These are phyloP conservation scores for Kluyveromyces starmeri DNA, from an alignment of 805 yeast species.

Conservation along the genomic window DNA sequence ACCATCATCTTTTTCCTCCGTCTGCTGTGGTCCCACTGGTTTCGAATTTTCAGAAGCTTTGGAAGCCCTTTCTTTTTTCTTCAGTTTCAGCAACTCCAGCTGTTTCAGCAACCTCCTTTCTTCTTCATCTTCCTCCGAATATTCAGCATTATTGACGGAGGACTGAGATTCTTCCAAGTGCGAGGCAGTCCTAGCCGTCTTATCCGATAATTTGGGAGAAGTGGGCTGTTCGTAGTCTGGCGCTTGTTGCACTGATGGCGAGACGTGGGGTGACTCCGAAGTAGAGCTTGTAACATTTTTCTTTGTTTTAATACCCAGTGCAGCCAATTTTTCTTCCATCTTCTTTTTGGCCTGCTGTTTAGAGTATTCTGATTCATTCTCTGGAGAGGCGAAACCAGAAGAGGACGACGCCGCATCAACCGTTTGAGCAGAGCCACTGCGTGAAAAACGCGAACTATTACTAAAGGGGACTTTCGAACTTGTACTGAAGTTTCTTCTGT, in stretches of 20 bases:
- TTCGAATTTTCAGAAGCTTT: no score
- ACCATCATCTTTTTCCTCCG: constrained; percentile 32
- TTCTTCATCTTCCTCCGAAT: constrained; percentile 43
- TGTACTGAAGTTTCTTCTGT: constrained; percentile 12
- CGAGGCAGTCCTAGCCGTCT: no score
- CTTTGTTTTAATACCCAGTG: constrained; percentile 50
- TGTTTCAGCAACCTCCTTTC: constrained; percentile 35
- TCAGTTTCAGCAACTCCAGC: constrained; percentile 35
- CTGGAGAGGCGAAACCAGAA: constrained; percentile 36
- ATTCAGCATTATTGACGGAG: no score
- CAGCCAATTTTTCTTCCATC: constrained; percentile 81
- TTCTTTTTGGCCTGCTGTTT: constrained; percentile 74
- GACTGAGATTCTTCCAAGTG: no score
- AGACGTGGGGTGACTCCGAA: no score
- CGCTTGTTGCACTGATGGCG: no score
- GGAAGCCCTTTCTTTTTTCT: constrained; percentile 49
- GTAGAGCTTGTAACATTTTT: no score
- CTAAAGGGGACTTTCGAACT: constrained; percentile 11
- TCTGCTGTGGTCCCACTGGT: constrained; percentile 48
- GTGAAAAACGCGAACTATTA: neutral
- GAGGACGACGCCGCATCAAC: constrained; percentile 13
- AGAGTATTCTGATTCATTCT: constrained; percentile 68
- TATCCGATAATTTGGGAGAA: no score
- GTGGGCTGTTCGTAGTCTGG: no score
- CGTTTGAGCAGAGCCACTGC: neutral